phyloP scores from a whole-genome alignment of 805 yeast genomes.

The Lachancea cidri region DNA sequence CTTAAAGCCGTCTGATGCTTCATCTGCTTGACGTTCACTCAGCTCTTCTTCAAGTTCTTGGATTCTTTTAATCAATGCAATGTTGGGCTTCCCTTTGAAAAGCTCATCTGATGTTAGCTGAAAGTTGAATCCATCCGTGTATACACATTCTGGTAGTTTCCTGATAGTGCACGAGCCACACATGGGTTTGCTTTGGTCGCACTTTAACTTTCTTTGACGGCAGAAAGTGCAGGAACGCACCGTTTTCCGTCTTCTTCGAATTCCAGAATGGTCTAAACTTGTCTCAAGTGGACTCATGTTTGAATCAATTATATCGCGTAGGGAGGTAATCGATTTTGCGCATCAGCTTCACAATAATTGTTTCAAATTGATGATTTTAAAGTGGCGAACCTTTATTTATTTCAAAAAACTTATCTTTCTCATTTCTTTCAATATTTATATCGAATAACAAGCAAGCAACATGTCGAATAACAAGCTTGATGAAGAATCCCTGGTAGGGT shows the following conservation, averaged over 20 bases:
- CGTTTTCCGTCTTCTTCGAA: constrained; percentile 10
- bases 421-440: too few species aligned
- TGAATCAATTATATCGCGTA: background rate
- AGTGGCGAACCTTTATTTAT: too few species aligned
- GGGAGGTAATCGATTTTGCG: background rate
- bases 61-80: constrained; percentile 20
- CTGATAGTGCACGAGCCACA: constrained; percentile 39
- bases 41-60: constrained; percentile 11
- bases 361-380: background rate
- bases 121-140: constrained; percentile 22
- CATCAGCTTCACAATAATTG: background rate
- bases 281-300: background rate
- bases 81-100: constrained; percentile 21
- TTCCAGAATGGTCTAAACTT: too few species aligned
- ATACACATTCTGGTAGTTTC: constrained; percentile 25
- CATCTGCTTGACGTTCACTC: constrained; percentile 10
- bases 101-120: constrained; percentile 22
- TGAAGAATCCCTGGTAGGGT: too few species aligned
- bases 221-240: constrained; percentile 48
- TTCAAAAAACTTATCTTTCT: too few species aligned
- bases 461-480: too few species aligned
- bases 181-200: constrained; percentile 47
- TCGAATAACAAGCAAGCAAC: too few species aligned
- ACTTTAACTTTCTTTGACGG: constrained; percentile 58
- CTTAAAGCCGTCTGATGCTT: background rate